Conservation (phyloP, 345 rosid species). For the Heritiera littoralis region DNA sequence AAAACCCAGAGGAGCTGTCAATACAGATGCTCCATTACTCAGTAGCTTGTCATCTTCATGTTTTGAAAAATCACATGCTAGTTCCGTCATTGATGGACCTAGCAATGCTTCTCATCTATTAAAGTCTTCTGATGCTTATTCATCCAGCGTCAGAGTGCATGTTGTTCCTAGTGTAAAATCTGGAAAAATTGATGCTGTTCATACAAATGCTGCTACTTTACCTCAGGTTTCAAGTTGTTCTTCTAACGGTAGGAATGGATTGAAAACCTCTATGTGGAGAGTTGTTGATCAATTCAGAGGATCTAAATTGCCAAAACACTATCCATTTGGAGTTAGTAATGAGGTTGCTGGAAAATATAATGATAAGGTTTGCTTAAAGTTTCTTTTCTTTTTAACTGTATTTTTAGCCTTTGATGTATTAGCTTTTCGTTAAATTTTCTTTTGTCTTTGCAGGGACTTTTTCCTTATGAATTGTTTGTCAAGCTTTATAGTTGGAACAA, state of each 20-base stretch:
- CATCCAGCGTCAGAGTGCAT: conserved; percentile 31
- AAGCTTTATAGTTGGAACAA: conserved; percentile 71
- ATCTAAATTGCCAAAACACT: conserved; percentile 43
- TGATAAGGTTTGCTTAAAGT: conserved; percentile 54
- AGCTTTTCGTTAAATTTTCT: conserved; percentile 21
- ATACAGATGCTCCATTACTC: conserved; percentile 21
- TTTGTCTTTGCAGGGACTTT: conserved; percentile 63
- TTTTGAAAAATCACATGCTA: conserved; percentile 32
- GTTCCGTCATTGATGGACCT: conserved; percentile 28
- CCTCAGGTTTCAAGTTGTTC: conserved; percentile 33
- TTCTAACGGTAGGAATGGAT: conserved; percentile 40
- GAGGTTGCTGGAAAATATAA: conserved; percentile 54
- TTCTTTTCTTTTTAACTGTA: conserved; percentile 8
- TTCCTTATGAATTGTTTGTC: conserved; percentile 76
- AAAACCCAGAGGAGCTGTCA: conserved; percentile 30
- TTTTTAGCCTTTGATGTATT: conserved; percentile 7
- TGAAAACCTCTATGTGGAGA: conserved; percentile 63
- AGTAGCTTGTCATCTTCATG: conserved; percentile 27
- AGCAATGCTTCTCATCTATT: conserved; percentile 29
- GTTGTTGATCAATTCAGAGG: conserved; percentile 71
- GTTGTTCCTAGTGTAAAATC: conserved; percentile 37
- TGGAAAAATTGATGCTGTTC: conserved; percentile 37
- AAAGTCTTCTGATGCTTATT: conserved; percentile 38
- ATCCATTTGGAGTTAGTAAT: conserved; percentile 30
- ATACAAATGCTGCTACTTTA: conserved; percentile 34